Conservation (phyloP, 768 basidiomycete genomes). For the Tephrocybe sp. region DNA sequence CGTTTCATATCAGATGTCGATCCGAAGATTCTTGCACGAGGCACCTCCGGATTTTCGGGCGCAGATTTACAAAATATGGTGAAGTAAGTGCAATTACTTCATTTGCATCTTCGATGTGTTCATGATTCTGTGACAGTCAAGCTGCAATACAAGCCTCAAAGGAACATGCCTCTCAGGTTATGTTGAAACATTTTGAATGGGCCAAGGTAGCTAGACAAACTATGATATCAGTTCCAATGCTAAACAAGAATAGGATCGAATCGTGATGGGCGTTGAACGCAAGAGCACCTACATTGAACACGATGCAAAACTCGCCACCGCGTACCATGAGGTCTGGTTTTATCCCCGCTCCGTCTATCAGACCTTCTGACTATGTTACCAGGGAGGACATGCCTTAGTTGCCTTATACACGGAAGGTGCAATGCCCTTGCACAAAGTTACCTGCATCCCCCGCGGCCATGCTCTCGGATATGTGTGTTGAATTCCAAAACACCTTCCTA, state of each 20-base stretch:
- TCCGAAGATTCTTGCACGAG: constrained; percentile 84
- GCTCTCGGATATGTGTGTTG: constrained; percentile 84
- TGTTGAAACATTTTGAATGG: constrained; percentile 92
- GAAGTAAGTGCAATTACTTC: constrained; percentile 58
- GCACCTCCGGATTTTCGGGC: constrained; percentile 95
- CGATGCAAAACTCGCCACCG: constrained; percentile 85
- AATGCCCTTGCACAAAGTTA: constrained; percentile 97
- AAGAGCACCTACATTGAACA: constrained; percentile 87
- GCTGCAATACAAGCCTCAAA: constrained; percentile 95
- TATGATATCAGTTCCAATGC: background rate
- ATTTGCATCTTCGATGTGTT: constrained; percentile 1
- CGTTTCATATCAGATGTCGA: constrained; percentile 63
- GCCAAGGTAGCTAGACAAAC: constrained; percentile 63
- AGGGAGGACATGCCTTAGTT: constrained; percentile 94
- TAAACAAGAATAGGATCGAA: constrained; percentile 64
- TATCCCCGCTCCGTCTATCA: background rate
- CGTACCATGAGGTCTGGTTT: constrained; percentile 83
- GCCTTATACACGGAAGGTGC: constrained; percentile 94
- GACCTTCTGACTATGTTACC: constrained; percentile 1
- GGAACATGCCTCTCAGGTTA: constrained; percentile 73
- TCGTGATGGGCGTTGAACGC: constrained; percentile 95
- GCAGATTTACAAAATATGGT: constrained; percentile 97
- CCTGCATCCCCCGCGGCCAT: constrained; percentile 94
- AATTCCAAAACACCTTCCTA: background rate
- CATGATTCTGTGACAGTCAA: constrained; percentile 43